Conservation (phyloP, 1,284 basidiomycete genomes). For the Fomitopsis pinicola region DNA sequence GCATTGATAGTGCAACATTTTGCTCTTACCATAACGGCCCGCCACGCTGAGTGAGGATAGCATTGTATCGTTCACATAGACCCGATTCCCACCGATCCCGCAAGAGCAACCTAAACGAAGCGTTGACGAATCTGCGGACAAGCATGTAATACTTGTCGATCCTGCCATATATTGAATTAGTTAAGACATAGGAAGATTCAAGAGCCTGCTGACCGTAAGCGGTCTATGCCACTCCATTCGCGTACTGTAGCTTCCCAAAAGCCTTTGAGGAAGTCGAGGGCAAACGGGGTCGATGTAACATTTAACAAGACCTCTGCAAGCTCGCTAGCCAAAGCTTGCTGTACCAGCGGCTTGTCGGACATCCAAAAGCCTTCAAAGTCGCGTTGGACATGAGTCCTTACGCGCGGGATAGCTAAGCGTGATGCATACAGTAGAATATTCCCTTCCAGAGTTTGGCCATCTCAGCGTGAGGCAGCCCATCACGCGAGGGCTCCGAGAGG, state of each 20-base stretch:
- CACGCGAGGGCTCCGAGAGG: conserved; percentile 58
- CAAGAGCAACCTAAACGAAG: conserved; percentile 78
- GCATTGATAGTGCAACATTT: no score
- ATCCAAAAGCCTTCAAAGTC: conserved; percentile 87
- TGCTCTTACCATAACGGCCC: conserved; percentile 75
- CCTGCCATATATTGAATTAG: conserved; percentile 35
- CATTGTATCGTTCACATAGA: conserved; percentile 58
- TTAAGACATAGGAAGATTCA: neutral
- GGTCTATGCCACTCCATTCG: conserved; percentile 92
- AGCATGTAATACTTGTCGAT: conserved; percentile 98
- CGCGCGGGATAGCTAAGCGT: neutral
- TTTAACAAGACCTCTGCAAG: conserved; percentile 77
- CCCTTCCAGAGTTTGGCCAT: conserved; percentile 97
- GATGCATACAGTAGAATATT: conserved; percentile 86
- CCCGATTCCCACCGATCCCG: conserved; percentile 64
- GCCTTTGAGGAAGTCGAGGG: conserved; percentile 77
- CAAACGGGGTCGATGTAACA: conserved; percentile 55
- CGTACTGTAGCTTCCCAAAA: conserved; percentile 90
- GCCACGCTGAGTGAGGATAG: conserved; percentile 55
- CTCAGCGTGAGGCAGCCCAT: conserved; percentile 64
- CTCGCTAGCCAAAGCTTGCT: conserved; percentile 87
- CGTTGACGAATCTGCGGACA: conserved; percentile 84
- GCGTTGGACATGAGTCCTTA: neutral
- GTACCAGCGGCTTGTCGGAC: conserved; percentile 97
- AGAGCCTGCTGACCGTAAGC: conserved; percentile 61